Conservation (phyloP, 805 yeast species). For the Yamadazyma tumulicola region DNA sequence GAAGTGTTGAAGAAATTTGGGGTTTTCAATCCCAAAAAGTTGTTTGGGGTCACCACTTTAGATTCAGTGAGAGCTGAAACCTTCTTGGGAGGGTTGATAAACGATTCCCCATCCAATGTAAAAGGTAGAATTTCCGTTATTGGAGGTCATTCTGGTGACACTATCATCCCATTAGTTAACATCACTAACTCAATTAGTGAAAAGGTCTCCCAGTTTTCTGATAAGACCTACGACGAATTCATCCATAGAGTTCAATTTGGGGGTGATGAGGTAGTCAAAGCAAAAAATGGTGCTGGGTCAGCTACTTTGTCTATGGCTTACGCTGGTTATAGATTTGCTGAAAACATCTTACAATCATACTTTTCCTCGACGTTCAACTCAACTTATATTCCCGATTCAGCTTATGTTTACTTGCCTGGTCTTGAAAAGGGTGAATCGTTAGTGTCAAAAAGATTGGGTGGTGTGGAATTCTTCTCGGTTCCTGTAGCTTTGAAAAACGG, state of each 20-base stretch:
- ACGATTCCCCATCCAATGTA: conserved; percentile 26
- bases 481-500: conserved; percentile 43
- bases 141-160: conserved; percentile 48
- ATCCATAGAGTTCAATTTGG: conserved; percentile 53
- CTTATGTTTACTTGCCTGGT: conserved; percentile 54
- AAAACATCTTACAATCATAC: conserved; percentile 38
- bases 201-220: conserved; percentile 12
- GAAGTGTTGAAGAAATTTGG: conserved; percentile 45
- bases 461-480: conserved; percentile 45
- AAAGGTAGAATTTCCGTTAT: conserved; percentile 41
- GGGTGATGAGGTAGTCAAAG: conserved; percentile 95
- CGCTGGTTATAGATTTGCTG: conserved; percentile 83
- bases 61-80: conserved; percentile 46
- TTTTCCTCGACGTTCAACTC: conserved; percentile 17
- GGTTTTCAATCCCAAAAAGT: conserved; percentile 42
- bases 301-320: conserved; percentile 96
- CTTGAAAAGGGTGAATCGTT: conserved; percentile 45
- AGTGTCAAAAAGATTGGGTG: conserved; percentile 31
- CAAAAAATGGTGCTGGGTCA: conserved; percentile 91
- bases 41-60: conserved; percentile 46
- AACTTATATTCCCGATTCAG: conserved; percentile 38
- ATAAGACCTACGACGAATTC: conserved; percentile 23
- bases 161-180: conserved; percentile 39
- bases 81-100: conserved; percentile 37
- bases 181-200: conserved; percentile 13